phyloP scores from a whole-genome alignment of 345 rosid genomes.

The Microcos paniculata region DNA sequence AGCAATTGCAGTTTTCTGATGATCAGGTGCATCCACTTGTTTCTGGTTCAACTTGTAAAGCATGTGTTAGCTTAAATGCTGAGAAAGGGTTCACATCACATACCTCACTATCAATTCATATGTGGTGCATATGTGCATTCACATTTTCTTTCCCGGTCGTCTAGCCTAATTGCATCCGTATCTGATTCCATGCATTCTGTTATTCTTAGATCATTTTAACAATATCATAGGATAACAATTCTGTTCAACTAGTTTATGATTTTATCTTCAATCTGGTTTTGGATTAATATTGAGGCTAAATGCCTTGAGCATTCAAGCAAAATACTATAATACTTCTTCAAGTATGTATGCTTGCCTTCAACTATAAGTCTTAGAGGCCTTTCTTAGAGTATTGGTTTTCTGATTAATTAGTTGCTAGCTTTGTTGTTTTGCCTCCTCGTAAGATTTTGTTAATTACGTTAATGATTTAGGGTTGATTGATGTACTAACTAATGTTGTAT shows the following conservation, averaged over 20 bases:
- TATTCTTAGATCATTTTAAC: too few species aligned
- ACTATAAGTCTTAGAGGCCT: background rate
- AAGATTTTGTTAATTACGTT: background rate
- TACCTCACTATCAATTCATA: background rate
- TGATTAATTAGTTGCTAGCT: background rate
- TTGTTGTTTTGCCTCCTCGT: background rate
- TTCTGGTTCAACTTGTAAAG: conserved; percentile 8
- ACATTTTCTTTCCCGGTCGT: background rate
- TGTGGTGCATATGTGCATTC: background rate
- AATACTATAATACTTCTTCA: background rate
- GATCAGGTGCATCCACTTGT: conserved; percentile 62
- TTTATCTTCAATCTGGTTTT: too few species aligned
- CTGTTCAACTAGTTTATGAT: background rate
- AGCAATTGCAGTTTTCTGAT: conserved; percentile 78
- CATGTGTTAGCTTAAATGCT: background rate
- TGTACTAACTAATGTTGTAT: background rate
- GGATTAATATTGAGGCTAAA: too few species aligned
- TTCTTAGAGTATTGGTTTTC: background rate
- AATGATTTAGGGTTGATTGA: background rate
- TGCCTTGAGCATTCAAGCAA: background rate
- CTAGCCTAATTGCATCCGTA: too few species aligned
- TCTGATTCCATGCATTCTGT: too few species aligned
- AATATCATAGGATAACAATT: background rate
- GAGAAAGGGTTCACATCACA: conserved; percentile 1
- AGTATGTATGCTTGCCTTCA: background rate